Base-by-base conservation (phyloP, 2,329 filamentous ascomycete species). In the Penicillium sp. region DNA sequence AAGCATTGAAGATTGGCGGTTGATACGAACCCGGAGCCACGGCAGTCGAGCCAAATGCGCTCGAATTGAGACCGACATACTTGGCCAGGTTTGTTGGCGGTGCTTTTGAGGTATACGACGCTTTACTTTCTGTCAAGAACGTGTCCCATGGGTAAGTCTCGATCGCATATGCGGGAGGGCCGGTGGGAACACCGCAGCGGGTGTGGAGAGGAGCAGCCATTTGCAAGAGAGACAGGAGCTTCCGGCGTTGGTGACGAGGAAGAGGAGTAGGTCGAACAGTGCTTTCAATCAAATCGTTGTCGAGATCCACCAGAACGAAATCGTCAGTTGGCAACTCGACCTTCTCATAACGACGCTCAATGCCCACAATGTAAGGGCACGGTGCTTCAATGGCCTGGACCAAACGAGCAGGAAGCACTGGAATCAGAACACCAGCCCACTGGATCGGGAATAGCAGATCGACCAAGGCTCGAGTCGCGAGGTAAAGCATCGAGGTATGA, bases 361-460 rank as follows among this genome's bases (percentile, higher is more conserved):
- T 89, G 42, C 93, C 93, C 38, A 97, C 89, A 58, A 98, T 95
- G 63, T 97, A 98, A 0, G 93, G 93, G 61, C 93, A 97, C 2
- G 92, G 92, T 1, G 92, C 92, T 62, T 97, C 93, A 15, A 98
- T 79, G 2, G 90, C 92, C 46, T 93, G 91, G 8, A 98, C 79
- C 20, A 98, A 76, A 31, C 92, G 83, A 7, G 89, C 88, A 5
- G 92, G 92, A 7, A 98, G 79, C 29, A 97, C 80, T 2, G 92
- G 92, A 56, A 97, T 96, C 66, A 95, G 90, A 42, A 97, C 89
- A 60, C 91, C 95, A 3, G 88, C 83, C 92, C 93, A 97, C 56
- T 89, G 87, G 45, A 97, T 75, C 6, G 91, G 92, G 67, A 95
- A 98, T 18, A 98, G 75, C 32, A 97, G 75, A 67, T 86, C 91